Base-by-base conservation (phyloP, 2,329 filamentous ascomycete species). In the Neonectria magnoliae region DNA sequence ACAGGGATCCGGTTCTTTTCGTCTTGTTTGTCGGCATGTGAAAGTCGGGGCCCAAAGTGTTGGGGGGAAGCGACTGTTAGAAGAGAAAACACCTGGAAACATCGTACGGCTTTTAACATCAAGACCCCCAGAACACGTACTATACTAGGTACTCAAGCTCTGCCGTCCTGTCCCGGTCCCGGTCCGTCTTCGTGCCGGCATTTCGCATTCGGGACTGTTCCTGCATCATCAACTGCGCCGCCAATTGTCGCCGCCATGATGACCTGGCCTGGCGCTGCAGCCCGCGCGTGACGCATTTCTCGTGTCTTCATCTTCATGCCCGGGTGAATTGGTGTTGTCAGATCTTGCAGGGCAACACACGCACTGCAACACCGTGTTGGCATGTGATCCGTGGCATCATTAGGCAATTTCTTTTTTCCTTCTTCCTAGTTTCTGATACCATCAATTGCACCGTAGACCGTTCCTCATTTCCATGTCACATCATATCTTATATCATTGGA, bases 171-270 rank as follows among this genome's bases (percentile, higher is more conserved):
- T 27, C 33, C 38, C 51, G 33, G 52, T 57, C 45, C 62, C 62
- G 62, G 62, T n/a, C 38, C 20, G 33, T 63, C 56, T 45, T 64
- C 62, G 45, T 64, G 33, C 62, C 62, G 62, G 62, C 62, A 60
- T 48, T 64, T 60, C 62, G 57, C 58, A 57, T 64, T 64, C 62
- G 61, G 56, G 57, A 51, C 56, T 27, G 61, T 59, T 63, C 51
- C 48, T 63, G 60, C 55, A 44, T 22, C 25, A 25, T 51, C 33
- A 42, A 14, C 22, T 18, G 22, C 20, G 47, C 18, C 29, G 36
- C 56, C 55, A 64, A 59, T 64, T 51, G 50, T 22, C 14, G 33
- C 36, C 10, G 9, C 20, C 42, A 18, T 55, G 56, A 64, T 63
- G 55, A 44, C 27, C 38, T 33, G 25, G 22, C 13, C 31, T 11